phyloP scores from a whole-genome alignment of 2,329 filamentous ascomycete species.

The Fusarium sp. region DNA sequence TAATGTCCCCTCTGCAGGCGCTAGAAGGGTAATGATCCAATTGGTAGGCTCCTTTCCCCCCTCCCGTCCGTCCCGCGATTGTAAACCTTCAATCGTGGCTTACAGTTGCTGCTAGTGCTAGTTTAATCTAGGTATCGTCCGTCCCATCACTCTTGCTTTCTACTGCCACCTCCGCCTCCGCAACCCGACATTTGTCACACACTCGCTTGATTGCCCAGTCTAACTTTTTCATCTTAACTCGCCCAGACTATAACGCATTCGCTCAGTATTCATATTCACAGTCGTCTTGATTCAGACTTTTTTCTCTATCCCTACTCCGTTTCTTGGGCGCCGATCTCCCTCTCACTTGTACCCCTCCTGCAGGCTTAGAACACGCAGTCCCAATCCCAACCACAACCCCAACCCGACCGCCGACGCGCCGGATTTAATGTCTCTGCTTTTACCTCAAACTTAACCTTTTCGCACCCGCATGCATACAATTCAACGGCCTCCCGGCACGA shows the following conservation, averaged over 20 bases:
- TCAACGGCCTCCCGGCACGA: conserved; percentile 33
- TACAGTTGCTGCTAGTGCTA: conserved; percentile 26
- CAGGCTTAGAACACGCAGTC: conserved; percentile 32
- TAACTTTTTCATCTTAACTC: conserved; percentile 25
- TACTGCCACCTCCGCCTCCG: conserved; percentile 36
- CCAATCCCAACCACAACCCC: conserved; percentile 14
- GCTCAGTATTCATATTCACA: conserved; percentile 8
- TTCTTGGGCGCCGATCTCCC: conserved; percentile 28
- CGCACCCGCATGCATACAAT: conserved; percentile 29
- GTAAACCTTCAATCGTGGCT: conserved; percentile 37
- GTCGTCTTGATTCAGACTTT: conserved; percentile 12
- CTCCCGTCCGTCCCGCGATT: conserved; percentile 33
- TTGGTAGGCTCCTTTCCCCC: conserved; percentile 17
- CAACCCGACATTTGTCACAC: conserved; percentile 31
- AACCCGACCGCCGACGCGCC: conserved; percentile 27
- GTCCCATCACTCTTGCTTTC: conserved; percentile 5
- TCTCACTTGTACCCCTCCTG: conserved; percentile 27
- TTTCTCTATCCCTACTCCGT: conserved; percentile 3
- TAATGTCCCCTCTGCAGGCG: conserved; percentile 22
- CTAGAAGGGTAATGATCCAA: conserved; percentile 34
- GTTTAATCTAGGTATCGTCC: conserved; percentile 28
- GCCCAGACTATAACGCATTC: conserved; percentile 1
- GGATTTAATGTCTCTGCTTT: conserved; percentile 28
- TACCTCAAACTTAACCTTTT: conserved; percentile 14
- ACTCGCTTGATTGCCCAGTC: conserved; percentile 26